Conservation (phyloP, 352 stramenopile species). For the Pythium aphanidermatum region DNA sequence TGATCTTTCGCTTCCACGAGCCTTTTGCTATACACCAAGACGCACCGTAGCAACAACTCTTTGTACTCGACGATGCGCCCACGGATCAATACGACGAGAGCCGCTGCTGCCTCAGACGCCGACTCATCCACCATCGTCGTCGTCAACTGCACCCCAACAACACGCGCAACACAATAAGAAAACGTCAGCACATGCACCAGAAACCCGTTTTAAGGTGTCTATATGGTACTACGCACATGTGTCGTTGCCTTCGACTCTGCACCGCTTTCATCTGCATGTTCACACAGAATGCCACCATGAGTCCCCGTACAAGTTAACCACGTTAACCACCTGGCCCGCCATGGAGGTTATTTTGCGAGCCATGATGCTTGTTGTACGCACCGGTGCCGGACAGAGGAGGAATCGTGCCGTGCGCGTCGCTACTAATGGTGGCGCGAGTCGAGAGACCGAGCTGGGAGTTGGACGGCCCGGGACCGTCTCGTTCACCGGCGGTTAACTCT, state of each 20-base stretch:
- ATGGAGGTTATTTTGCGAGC: not conserved
- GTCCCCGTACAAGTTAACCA: constrained; percentile 8
- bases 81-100: constrained; percentile 45
- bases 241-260: constrained; percentile 11
- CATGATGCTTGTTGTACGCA: not conserved
- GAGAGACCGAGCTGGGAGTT: not conserved
- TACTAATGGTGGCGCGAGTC: constrained; percentile 14
- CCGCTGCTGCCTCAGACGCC: constrained; percentile 18
- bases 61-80: constrained; percentile 74
- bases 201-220: too few species aligned
- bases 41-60: constrained; percentile 55
- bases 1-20: not conserved
- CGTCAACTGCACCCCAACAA: constrained; percentile 45
- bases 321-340: constrained; percentile 3
- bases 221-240: constrained; percentile 8
- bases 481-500: not conserved
- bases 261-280: constrained; percentile 15
- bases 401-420: constrained; percentile 8
- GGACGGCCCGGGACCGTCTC: constrained; percentile 1
- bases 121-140: constrained; percentile 36
- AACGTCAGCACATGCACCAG: not conserved
- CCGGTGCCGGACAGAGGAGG: constrained; percentile 13
- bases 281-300: not conserved
- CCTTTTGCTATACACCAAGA: too few species aligned
- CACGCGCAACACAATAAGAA: constrained; percentile 1